phyloP scores from a whole-genome alignment of 805 yeast genomes.

The Lipomyces yamanashiensis region DNA sequence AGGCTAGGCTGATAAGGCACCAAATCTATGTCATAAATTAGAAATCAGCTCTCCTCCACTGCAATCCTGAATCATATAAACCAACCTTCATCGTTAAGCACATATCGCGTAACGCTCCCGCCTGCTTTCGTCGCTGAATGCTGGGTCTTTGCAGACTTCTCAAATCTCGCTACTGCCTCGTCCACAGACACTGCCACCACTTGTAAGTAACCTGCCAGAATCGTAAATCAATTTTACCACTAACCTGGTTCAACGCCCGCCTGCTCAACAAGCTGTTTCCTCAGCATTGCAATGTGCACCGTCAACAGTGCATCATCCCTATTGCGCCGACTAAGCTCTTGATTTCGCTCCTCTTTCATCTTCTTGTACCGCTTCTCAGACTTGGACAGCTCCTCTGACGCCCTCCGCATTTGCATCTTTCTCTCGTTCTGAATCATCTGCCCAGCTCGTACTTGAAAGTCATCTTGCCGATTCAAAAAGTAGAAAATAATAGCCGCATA shows the following conservation, averaged over 20 bases:
- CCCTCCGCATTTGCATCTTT: background rate
- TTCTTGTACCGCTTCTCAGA: background rate
- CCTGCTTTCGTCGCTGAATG: background rate
- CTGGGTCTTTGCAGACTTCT: constrained; percentile 8
- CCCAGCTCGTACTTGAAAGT: background rate
- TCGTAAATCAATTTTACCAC: background rate
- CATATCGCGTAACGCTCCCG: constrained; percentile 7
- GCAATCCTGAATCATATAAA: background rate
- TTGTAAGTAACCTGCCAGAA: background rate
- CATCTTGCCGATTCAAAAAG: background rate
- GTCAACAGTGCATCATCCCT: constrained; percentile 10
- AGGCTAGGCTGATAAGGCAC: background rate
- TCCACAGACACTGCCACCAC: constrained; percentile 12
- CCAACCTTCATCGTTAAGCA: constrained; percentile 10
- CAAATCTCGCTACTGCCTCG: constrained; percentile 11
- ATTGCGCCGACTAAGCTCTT: constrained; percentile 2
- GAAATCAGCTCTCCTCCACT: background rate
- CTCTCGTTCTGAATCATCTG: constrained; percentile 1
- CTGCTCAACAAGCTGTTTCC: constrained; percentile 61
- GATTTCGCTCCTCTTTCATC: constrained; percentile 1
- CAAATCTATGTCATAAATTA: background rate
- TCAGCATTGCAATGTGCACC: constrained; percentile 66
- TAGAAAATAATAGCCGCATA: background rate
- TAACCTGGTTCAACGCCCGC: constrained; percentile 57
- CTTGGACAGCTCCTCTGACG: background rate